Conservation (phyloP, 768 basidiomycete genomes). For the Hypholoma fasciculare region DNA sequence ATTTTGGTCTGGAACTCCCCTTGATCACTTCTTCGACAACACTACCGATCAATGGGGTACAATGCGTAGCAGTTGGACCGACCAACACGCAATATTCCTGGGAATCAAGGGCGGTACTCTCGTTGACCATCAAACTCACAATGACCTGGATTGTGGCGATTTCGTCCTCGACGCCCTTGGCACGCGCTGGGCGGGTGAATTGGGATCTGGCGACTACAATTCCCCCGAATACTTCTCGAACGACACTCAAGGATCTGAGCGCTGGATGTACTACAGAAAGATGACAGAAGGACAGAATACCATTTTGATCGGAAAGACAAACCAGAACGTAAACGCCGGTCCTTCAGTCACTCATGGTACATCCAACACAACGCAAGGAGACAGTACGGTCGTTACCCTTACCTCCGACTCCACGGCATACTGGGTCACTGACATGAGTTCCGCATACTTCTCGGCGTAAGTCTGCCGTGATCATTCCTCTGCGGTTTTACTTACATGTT, state of each 20-base stretch:
- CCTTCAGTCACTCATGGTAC: slow-evolving; percentile 57
- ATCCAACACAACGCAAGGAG: slow-evolving; percentile 69
- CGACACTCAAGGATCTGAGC: slow-evolving; percentile 63
- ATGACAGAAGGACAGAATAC: slow-evolving; percentile 98
- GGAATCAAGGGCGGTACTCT: slow-evolving; percentile 86
- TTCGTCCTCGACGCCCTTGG: slow-evolving; percentile 96
- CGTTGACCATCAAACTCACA: slow-evolving; percentile 89
- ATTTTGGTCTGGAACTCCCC: slow-evolving; percentile 84
- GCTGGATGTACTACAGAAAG: slow-evolving; percentile 97
- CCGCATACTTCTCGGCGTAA: slow-evolving; percentile 75
- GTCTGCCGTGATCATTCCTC: slow-evolving; percentile 24
- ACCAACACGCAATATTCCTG: slow-evolving; percentile 77
- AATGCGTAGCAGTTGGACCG: slow-evolving; percentile 93
- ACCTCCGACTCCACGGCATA: slow-evolving; percentile 74
- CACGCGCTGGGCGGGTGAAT: slow-evolving; percentile 92
- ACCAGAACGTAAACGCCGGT: slow-evolving; percentile 77
- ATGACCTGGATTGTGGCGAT: slow-evolving; percentile 92
- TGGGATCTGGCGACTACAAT: slow-evolving; percentile 84
- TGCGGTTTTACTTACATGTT: slow-evolving; percentile 15
- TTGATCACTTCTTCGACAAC: slow-evolving; percentile 84
- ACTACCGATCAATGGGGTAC: slow-evolving; percentile 81
- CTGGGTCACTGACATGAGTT: slow-evolving; percentile 76
- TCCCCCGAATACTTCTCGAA: slow-evolving; percentile 75
- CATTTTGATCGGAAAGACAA: slow-evolving; percentile 67
- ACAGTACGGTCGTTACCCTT: slow-evolving; percentile 75